Evolutionary conservation across 176 grass and related monocot genomes (phyloP).

Genomic region (Microstegium vimineum): DNA sequence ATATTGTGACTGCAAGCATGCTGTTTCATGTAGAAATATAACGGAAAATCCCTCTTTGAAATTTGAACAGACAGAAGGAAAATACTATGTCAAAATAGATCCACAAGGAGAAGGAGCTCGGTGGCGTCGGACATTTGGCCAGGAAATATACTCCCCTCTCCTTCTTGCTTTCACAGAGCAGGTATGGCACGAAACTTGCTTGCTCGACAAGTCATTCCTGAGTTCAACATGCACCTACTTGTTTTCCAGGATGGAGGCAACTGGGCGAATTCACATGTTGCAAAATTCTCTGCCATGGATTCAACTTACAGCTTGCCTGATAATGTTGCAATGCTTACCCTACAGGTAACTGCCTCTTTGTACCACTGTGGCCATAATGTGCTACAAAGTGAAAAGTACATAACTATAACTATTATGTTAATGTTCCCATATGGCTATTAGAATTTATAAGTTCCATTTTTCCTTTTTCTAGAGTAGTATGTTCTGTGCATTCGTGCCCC

Average conservation of each 20-base stretch:
- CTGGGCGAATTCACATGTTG: constrained; percentile 70
- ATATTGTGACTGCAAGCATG: constrained; percentile 1
- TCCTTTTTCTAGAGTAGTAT: neutral
- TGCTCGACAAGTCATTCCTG: constrained; percentile 1
- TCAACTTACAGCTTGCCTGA: constrained; percentile 85
- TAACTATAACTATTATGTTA: neutral
- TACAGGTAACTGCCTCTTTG: constrained; percentile 52
- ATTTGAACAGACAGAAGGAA: constrained; percentile 65
- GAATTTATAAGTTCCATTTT: neutral
- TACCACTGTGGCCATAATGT: neutral
- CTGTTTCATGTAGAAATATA: neutral
- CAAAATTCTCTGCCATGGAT: constrained; percentile 80
- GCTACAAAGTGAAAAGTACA: neutral
- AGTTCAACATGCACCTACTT: constrained; percentile 11
- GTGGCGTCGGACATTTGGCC: constrained; percentile 87
- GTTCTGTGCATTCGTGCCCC: neutral
- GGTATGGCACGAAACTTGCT: constrained; percentile 44
- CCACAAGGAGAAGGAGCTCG: constrained; percentile 73
- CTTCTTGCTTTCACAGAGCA: constrained; percentile 85
- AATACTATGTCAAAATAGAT: constrained; percentile 91
- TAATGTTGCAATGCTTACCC: constrained; percentile 90
- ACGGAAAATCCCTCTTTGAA: constrained; percentile 6
- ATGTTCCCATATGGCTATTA: neutral
- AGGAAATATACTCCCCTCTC: constrained; percentile 97
- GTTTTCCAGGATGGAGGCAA: constrained; percentile 70